A percentile compares a stretch with the other conserved stretches of the same genome.
phyloP scores from a whole-genome alignment of 1,284 basidiomycete species.

The Ganoderma sinense region DNA sequence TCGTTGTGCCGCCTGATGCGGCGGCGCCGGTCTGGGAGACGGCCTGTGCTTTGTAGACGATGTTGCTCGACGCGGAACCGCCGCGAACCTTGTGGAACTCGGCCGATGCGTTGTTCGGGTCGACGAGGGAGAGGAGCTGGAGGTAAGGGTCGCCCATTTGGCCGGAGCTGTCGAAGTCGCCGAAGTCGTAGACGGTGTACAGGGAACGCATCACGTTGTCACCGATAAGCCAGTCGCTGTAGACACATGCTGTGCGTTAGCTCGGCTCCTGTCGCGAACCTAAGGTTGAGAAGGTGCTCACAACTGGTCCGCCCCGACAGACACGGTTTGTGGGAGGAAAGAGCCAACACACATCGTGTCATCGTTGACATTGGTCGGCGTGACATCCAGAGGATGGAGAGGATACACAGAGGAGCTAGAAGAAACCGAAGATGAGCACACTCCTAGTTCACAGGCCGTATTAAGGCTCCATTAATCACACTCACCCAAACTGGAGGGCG shows the following conservation, averaged over 20 bases:
- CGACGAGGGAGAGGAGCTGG: conserved; percentile 71
- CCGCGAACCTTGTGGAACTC: conserved; percentile 76
- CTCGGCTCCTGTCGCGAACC: neutral
- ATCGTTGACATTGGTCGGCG: conserved; percentile 54
- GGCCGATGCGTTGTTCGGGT: conserved; percentile 71
- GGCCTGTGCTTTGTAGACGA: conserved; percentile 69
- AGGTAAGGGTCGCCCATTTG: conserved; percentile 79
- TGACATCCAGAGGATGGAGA: conserved; percentile 78
- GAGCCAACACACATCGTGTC: conserved; percentile 68
- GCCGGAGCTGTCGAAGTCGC: conserved; percentile 71
- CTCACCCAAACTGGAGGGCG: conserved; percentile 77
- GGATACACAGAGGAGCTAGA: conserved; percentile 71
- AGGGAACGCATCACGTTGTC: conserved; percentile 84
- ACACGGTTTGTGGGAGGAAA: conserved; percentile 67
- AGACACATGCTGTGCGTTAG: conserved; percentile 21
- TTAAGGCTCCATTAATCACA: conserved; percentile 13
- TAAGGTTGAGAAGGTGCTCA: conserved; percentile 45
- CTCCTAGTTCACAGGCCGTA: no score
- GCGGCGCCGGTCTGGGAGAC: conserved; percentile 40
- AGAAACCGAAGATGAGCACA: neutral
- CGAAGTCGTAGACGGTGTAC: conserved; percentile 88
- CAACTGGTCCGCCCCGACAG: conserved; percentile 69
- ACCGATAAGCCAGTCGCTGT: conserved; percentile 82
- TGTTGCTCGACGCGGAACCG: conserved; percentile 65
- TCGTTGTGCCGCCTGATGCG: conserved; percentile 43